Evolutionary conservation across 805 yeast species (phyloP).

Genomic region (Kodamaea nitidulidarum): DNA sequence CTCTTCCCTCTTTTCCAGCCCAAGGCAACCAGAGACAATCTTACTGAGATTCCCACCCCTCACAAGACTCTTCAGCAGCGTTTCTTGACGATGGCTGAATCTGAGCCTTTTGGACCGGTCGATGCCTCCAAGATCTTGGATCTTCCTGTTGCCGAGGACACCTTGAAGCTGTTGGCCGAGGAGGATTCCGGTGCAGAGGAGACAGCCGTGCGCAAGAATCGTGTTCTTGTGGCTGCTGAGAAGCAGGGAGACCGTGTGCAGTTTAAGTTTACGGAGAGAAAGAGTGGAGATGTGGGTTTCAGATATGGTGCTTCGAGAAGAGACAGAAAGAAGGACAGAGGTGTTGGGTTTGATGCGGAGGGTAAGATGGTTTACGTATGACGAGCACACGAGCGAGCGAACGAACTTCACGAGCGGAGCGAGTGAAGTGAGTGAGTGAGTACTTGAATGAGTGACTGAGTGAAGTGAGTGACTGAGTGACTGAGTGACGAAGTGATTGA

Average conservation of each 20-base stretch:
- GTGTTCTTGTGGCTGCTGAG: conserved; percentile 50
- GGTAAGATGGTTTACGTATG: conserved; percentile 52
- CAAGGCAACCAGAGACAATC: conserved; percentile 55
- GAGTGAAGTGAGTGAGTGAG: too few relatives aligned
- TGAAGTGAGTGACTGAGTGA: too few relatives aligned
- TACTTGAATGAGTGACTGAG: too few relatives aligned
- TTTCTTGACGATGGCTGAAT: conserved; percentile 86
- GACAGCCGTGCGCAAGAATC: conserved; percentile 24
- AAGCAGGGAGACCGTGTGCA: conserved; percentile 65
- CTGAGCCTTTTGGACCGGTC: conserved; percentile 91
- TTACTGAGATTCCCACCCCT: conserved; percentile 93
- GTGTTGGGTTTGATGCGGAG: conserved; percentile 61
- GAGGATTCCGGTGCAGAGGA: conserved; percentile 49
- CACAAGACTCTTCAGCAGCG: conserved; percentile 75
- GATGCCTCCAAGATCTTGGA: conserved; percentile 87
- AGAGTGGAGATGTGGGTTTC: conserved; percentile 81
- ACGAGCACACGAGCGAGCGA: too few relatives aligned
- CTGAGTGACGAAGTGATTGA: too few relatives aligned
- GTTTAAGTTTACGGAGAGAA: conserved; percentile 72
- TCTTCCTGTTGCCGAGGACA: conserved; percentile 82
- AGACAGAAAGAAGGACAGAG: conserved; percentile 83
- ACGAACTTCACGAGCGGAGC: too few relatives aligned
- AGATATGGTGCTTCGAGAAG: conserved; percentile 89
- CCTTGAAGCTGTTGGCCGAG: conserved; percentile 65
- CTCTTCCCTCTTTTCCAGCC: conserved; percentile 71